Conservation (phyloP, 805 yeast genomes). For the Lachancea fermentati region DNA sequence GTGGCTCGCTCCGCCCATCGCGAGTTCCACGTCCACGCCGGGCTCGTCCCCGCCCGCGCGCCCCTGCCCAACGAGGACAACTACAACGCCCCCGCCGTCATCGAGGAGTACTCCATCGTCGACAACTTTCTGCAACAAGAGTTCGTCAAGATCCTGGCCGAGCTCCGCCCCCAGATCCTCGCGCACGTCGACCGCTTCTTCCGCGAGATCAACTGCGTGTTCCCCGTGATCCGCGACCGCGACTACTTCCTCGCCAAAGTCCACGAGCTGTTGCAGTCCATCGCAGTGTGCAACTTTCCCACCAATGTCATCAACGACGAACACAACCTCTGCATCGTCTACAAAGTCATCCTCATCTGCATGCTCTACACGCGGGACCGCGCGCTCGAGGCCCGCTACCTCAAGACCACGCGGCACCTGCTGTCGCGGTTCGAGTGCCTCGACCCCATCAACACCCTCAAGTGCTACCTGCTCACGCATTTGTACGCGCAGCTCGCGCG, state of each 20-base stretch:
- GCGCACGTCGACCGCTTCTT: constrained; percentile 5
- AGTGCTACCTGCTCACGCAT: constrained; percentile 7
- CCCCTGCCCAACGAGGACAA: constrained; percentile 7
- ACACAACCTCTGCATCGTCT: constrained; percentile 7
- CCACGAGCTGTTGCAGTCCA: constrained; percentile 5
- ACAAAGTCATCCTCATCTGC: constrained; percentile 7
- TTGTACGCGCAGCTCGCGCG: constrained; percentile 5
- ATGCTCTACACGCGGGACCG: constrained; percentile 7
- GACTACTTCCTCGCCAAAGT: constrained; percentile 6
- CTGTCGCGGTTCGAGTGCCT: constrained; percentile 6
- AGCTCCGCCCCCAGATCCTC: constrained; percentile 3
- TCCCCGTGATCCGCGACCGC: constrained; percentile 6
- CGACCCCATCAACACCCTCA: constrained; percentile 8
- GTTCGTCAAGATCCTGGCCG: constrained; percentile 5
- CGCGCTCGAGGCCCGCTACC: constrained; percentile 1
- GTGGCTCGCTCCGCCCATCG: background rate
- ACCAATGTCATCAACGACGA: constrained; percentile 6
- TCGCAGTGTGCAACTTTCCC: constrained; percentile 5
- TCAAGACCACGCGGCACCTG: constrained; percentile 6
- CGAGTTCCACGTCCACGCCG: background rate
- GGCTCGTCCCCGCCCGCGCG: background rate
- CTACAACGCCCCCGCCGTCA: constrained; percentile 8
- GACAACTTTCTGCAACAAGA: constrained; percentile 8
- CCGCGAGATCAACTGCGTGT: constrained; percentile 5
- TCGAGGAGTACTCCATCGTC: constrained; percentile 8